These are phyloP conservation scores for Brasenia schreberi DNA, from an alignment of 164 flowering plant genomes.

Conservation along the genomic window DNA sequence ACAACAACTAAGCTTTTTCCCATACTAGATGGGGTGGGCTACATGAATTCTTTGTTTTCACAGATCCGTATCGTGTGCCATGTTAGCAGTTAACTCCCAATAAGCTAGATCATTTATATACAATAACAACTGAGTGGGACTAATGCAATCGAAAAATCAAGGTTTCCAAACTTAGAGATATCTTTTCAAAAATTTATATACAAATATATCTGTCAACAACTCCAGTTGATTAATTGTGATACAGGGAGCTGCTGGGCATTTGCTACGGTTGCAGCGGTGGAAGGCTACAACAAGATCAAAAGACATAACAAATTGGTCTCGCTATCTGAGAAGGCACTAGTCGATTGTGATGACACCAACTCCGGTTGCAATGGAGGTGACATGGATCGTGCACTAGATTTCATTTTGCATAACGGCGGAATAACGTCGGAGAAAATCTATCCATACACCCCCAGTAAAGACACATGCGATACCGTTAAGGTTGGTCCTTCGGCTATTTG, in stretches of 20 bases:
- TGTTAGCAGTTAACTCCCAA: too few species aligned
- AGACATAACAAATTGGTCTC: conserved; percentile 3
- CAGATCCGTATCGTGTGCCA: too few species aligned
- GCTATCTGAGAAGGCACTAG: conserved; percentile 10
- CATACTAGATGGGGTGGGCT: too few species aligned
- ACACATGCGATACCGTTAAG: conserved; percentile 1
- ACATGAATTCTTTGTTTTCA: too few species aligned
- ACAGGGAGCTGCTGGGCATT: conserved; percentile 17
- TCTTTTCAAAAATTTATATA: not conserved
- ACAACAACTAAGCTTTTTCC: too few species aligned
- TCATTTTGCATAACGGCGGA: conserved; percentile 6
- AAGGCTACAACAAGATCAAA: conserved; percentile 8
- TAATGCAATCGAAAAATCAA: too few species aligned
- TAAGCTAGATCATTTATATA: too few species aligned
- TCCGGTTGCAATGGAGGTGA: conserved; percentile 11
- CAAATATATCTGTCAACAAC: not conserved
- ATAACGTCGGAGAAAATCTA: conserved; percentile 5
- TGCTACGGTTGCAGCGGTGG: conserved; percentile 12
- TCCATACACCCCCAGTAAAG: conserved; percentile 5
- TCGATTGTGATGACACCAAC: conserved; percentile 1
- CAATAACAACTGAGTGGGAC: too few species aligned
- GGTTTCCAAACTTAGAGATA: too few species aligned
- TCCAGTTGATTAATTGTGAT: not conserved
- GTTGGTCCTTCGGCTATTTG: not conserved
- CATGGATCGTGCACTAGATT: conserved; percentile 5